Base-by-base conservation (phyloP, 371 early-diverging fungal species). In the Mortierella sp. region DNA sequence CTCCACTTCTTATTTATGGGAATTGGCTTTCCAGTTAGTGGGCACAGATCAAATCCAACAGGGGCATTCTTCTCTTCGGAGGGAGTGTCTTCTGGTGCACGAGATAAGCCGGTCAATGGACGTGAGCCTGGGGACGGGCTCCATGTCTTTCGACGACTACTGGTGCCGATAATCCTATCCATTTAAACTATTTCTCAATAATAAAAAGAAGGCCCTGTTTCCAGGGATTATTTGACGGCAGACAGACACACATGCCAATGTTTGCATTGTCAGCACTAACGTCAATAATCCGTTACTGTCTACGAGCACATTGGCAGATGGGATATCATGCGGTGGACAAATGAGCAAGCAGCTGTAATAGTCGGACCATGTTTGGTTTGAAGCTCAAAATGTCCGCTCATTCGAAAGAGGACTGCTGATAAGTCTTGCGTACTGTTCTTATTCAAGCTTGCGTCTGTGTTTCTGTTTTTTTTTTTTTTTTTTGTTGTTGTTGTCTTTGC, bases 81-180 rank as follows among this genome's bases (percentile, higher is more conserved):
- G 58, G 37, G 57, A n/a, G 20, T n/a, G 62, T 35, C n/a, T 52
- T 51, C 54, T 55, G 30, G 64, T 49, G 71, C 71, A 59, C 64
- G 59, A 66, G 67, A 73, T 66, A 73, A 73, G 73, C 73, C 73
- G 73, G 73, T 73, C 73, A 66, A 73, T 66, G 61, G 67, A 73
- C 73, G 73, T 45, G 73, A 39, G 67, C 67, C 67, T 66, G 73
- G 73, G 73, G 73, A 73, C 73, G 67, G 66, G 67, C 67, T 54
- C 73, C 73, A 73, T 73, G 67, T 73, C 64, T 68, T 67, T 65
- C 74, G 74, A 73, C 67, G 74, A 73, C 68, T 73, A 61, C 68
- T 63, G 22, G 68, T 45, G 54, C 54, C 64, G 32, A 73, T 59
- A 73, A 2, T 62, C 39, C 71, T 37, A 30, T 37, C 14, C 22